Conservation (phyloP, 2,329 filamentous ascomycete genomes). For the Fonsecaea nubica region DNA sequence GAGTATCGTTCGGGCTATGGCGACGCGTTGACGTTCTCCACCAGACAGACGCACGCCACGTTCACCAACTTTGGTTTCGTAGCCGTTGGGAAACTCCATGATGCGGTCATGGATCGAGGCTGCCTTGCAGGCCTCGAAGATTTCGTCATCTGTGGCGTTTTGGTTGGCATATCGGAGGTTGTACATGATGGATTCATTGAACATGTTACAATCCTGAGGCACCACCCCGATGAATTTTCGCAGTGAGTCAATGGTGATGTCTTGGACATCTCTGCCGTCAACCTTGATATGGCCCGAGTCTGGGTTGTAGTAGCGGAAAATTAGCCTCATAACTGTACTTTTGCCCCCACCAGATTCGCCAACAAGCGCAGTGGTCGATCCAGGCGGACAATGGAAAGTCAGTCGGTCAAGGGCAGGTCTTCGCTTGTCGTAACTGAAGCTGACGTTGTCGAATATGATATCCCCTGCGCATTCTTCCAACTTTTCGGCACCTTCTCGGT, state of each 20-base stretch:
- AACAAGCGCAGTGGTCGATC: slow-evolving; percentile 93
- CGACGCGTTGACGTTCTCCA: slow-evolving; percentile 91
- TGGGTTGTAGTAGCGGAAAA: slow-evolving; percentile 96
- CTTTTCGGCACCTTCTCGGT: slow-evolving; percentile 69
- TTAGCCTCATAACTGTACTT: slow-evolving; percentile 91
- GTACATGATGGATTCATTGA: slow-evolving; percentile 95
- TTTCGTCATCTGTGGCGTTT: slow-evolving; percentile 77
- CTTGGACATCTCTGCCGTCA: slow-evolving; percentile 82
- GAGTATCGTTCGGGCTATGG: slow-evolving; percentile 89
- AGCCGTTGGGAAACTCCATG: slow-evolving; percentile 83
- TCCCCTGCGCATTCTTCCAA: slow-evolving; percentile 76
- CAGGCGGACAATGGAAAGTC: slow-evolving; percentile 82
- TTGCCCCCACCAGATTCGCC: slow-evolving; percentile 97
- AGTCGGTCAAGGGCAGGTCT: slow-evolving; percentile 84
- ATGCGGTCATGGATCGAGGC: slow-evolving; percentile 95
- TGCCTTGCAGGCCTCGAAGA: slow-evolving; percentile 80
- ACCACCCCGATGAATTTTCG: slow-evolving; percentile 92
- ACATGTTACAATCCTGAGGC: slow-evolving; percentile 92
- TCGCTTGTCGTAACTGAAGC: slow-evolving; percentile 87
- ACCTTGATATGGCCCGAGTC: slow-evolving; percentile 79
- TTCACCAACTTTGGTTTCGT: slow-evolving; percentile 89
- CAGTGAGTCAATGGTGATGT: slow-evolving; percentile 91
- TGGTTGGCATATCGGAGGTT: slow-evolving; percentile 91
- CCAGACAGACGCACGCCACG: slow-evolving; percentile 85
- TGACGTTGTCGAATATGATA: slow-evolving; percentile 85